Conservation (phyloP, 208 protist species). For the Angomonas ambiguus region DNA sequence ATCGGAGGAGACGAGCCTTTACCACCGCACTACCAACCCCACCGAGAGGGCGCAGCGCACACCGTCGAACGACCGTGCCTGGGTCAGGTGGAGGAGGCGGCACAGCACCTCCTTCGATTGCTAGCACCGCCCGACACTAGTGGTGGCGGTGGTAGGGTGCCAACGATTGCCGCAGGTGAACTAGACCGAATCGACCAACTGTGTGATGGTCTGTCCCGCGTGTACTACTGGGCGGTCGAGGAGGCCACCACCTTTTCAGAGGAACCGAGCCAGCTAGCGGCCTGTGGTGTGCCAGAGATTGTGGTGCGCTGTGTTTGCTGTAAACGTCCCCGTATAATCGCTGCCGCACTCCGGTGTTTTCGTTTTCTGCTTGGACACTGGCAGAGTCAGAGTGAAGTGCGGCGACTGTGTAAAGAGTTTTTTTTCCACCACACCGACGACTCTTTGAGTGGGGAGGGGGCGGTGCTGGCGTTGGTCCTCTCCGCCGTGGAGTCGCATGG, state of each 20-base stretch:
- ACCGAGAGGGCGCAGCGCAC: neutral
- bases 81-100: conserved; percentile 18
- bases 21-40: neutral
- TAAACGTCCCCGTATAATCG: conserved; percentile 39
- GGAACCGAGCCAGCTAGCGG: conserved; percentile 50
- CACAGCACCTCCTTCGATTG: conserved; percentile 19
- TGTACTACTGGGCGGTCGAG: conserved; percentile 71
- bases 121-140: conserved; percentile 10
- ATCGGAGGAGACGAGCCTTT: neutral
- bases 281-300: conserved; percentile 48
- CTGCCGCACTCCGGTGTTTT: conserved; percentile 37
- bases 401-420: conserved; percentile 19
- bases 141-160: conserved; percentile 10
- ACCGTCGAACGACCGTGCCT: conserved; percentile 12
- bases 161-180: conserved; percentile 19
- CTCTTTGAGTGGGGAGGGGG: neutral
- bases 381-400: conserved; percentile 43
- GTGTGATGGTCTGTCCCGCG: conserved; percentile 49
- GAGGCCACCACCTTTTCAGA: conserved; percentile 42
- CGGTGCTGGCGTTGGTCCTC: neutral
- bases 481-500: neutral
- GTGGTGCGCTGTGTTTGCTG: conserved; percentile 36
- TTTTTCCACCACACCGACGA: neutral
- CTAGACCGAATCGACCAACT: conserved; percentile 29
- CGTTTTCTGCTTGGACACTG: conserved; percentile 40